Base-by-base conservation (phyloP, 2,329 filamentous ascomycete species). In the Aquanectria penicillioides region DNA sequence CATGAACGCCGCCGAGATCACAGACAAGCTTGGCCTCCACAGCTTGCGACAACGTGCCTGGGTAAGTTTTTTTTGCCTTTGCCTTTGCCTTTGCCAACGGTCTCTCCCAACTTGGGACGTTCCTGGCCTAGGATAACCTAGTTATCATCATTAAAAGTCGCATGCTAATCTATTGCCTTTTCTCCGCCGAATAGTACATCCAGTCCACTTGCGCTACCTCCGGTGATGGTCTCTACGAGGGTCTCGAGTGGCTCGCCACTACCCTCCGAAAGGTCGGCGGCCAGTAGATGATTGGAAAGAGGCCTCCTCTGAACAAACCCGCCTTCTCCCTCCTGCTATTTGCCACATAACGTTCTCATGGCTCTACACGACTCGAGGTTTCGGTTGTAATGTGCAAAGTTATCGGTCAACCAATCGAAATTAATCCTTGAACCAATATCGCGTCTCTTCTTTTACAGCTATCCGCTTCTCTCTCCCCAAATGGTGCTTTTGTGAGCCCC, bases 1-100 rank as follows among this genome's bases (percentile, higher is more conserved):
- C 81, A 98, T 98, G 95, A 97, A 97, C 83, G 94, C 95, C 75
- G 94, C 95, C 77, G 95, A 99, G 86, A 98, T 99, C 81, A 99
- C 95, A 81, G 94, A 99, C 85, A 97, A 98, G 89, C 93, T 99
- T 81, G 95, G 95, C 77, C 93, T 99, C 75, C 94, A 98, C 89
- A 96, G 92, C 84, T 86, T 99, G 87, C 93, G 93, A 87, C 93
- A 97, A 86, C 94, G 95, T 80, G 91, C 93, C 75, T 99, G 95
- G 95, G 95, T 99, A 94, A 79, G 93, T 83, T 38, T 61, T 34
- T 22, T 54, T 48, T 28, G n/a, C 29, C 7, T 26, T n/a, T n/a
- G n/a, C n/a, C n/a, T n/a, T n/a, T n/a, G n/a, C n/a, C n/a, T n/a
- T n/a, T n/a, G n/a, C n/a, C n/a, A n/a, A n/a, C n/a, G n/a, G n/a